Evolutionary conservation across 108 stramenopile genomes (phyloP).

Genomic region (Licmophora abbreviata): DNA sequence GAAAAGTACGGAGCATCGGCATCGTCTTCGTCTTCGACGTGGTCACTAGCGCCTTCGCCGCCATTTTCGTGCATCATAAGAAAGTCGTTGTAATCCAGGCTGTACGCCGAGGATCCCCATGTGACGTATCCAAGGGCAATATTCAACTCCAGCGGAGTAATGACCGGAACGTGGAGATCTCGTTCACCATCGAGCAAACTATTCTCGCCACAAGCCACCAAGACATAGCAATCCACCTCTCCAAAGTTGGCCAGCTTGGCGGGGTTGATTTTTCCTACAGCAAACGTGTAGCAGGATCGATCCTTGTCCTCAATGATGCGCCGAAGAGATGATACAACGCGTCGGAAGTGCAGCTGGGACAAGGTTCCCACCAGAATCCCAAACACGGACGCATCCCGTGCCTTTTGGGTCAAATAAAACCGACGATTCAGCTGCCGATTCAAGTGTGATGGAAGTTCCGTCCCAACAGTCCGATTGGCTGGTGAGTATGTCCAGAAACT

Average conservation of each 20-base stretch:
- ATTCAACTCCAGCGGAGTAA: constrained; percentile 91
- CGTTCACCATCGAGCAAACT: constrained; percentile 67
- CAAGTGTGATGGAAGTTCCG: constrained; percentile 24
- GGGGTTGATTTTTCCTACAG: constrained; percentile 89
- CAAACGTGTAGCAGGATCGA: constrained; percentile 82
- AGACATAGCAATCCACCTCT: constrained; percentile 89
- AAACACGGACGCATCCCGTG: constrained; percentile 70
- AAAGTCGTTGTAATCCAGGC: constrained; percentile 70
- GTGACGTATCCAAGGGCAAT: constrained; percentile 77
- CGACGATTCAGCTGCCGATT: constrained; percentile 67
- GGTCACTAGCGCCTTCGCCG: constrained; percentile 11
- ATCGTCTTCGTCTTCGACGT: constrained; percentile 10
- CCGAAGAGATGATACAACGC: constrained; percentile 55
- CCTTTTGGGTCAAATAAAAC: constrained; percentile 83
- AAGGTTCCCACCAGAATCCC: constrained; percentile 90
- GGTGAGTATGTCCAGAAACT: constrained; percentile 67
- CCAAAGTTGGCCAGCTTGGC: constrained; percentile 94
- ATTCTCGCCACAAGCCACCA: constrained; percentile 87
- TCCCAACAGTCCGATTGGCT: constrained; percentile 15
- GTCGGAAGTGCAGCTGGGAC: constrained; percentile 58
- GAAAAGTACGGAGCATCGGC: constrained; percentile 82
- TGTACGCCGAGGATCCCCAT: constrained; percentile 80
- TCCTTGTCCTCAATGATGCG: constrained; percentile 58
- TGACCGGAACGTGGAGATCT: constrained; percentile 68
- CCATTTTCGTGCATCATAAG: constrained; percentile 21